These are phyloP conservation scores for Solanum piurae DNA, from an alignment of 257 asterid genomes.

Conservation along the genomic window DNA sequence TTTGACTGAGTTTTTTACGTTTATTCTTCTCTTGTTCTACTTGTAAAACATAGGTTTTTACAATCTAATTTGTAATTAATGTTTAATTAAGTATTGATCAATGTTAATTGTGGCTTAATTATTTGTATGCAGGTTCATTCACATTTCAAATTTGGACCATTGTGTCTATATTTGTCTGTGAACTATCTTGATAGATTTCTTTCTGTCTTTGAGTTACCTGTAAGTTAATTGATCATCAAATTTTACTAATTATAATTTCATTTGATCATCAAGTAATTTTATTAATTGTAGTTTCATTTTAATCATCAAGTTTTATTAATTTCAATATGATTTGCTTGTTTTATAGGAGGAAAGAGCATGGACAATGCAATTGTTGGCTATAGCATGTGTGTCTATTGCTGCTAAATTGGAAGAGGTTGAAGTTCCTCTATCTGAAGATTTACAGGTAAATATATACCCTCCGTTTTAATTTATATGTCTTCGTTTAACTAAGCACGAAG, in stretches of 20 bases:
- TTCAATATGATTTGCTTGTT: neutral
- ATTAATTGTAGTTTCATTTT: neutral
- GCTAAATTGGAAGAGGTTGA: constrained; percentile 36
- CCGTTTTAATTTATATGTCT: neutral
- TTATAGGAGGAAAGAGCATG: constrained; percentile 15
- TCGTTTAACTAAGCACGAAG: neutral
- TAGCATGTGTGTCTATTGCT: constrained; percentile 36
- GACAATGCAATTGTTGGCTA: constrained; percentile 26
- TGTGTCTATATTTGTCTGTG: constrained; percentile 24
- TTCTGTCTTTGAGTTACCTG: constrained; percentile 26
- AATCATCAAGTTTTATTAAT: neutral
- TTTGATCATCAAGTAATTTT: neutral
- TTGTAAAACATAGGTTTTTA: neutral
- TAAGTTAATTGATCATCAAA: constrained; percentile 6
- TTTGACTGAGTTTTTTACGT: constrained; percentile 8
- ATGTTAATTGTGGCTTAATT: constrained; percentile 1
- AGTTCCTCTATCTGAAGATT: constrained; percentile 20
- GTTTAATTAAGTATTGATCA: neutral
- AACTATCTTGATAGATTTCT: constrained; percentile 38
- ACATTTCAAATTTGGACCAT: constrained; percentile 28
- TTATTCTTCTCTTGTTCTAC: constrained; percentile 2
- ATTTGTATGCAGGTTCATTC: constrained; percentile 19
- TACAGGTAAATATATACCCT: constrained; percentile 14
- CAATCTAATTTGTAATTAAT: neutral
- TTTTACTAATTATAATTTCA: neutral